Evolutionary conservation across 2,329 filamentous ascomycete species (phyloP).

Genomic region (Alternaria panax): DNA sequence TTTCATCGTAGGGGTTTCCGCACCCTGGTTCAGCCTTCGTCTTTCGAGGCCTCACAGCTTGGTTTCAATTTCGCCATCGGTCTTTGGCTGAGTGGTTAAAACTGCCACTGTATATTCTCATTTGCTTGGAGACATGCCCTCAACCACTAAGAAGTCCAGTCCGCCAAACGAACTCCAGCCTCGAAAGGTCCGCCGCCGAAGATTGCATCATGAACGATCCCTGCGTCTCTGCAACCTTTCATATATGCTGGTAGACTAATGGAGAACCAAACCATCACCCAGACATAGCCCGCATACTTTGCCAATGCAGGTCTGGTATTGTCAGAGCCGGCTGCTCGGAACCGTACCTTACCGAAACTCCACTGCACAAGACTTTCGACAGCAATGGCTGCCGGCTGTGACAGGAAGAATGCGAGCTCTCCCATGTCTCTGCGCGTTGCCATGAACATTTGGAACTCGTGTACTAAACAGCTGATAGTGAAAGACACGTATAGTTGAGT

Average conservation of each 20-base stretch:
- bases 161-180: not conserved
- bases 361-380: conserved; percentile 2
- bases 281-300: not conserved
- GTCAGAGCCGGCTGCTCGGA: not conserved
- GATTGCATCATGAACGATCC: not conserved
- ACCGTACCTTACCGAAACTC: not conserved
- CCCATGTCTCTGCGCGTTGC: conserved; percentile 13
- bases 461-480: not conserved
- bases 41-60: not conserved
- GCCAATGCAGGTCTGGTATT: not conserved
- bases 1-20: not conserved
- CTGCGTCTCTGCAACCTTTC: not conserved
- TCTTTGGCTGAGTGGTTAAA: no score
- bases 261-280: not conserved
- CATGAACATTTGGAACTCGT: conserved; percentile 5
- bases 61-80: not conserved
- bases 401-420: conserved; percentile 8
- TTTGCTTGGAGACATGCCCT: not conserved
- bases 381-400: not conserved
- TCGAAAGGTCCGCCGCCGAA: not conserved
- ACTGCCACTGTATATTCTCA: not conserved
- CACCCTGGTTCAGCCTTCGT: not conserved
- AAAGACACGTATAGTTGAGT: conserved; percentile 4
- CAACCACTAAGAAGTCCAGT: not conserved
- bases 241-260: not conserved